Base-by-base conservation (phyloP, 1,139 yeast genomes). In the Zygosaccharomyces sapae region DNA sequence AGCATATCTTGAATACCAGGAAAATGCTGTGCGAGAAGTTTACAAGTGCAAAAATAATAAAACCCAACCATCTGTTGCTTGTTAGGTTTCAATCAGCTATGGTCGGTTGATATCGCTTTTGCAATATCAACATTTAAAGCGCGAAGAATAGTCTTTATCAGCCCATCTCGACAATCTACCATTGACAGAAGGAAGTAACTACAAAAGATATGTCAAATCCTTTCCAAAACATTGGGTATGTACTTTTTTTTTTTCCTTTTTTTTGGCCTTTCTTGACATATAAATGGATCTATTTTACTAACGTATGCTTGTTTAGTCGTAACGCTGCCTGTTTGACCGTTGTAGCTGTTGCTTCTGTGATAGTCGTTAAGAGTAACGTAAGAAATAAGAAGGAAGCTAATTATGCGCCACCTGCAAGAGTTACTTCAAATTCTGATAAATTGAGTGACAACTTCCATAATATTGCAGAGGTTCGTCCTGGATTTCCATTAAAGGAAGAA, bases 391-490 rank as follows among this genome's bases (percentile, higher is more conserved):
- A 59, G 42, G 63, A 58, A 27, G 58, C 61, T 3, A 52, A 58
- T 40, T 64, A 59, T 46, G 50, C 51, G 34, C 63, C 67, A 13
- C 44, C 52, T 10, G 61, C 57, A 0, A 43, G 43, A 42, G 50
- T 49, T 6, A 42, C 39, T 13, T 22, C 44, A 5, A 47, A 33
- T 16, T 45, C 45, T 4, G 49, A 41, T 20, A 30, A 35, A 12
- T 38, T 38, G 16, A 46, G 37, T 19, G 56, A 53, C 16, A 59
- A 63, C 46, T 63, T 62, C 49, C 53, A 50, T 13, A 63, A 67
- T 46, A 55, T 68, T 29, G 70, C 75, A 5, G 63, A 65, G 40
- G 68, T 71, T 3, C 68, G 63, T 47, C 76, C 76, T 3, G 76
- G 76, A 3, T 72, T 72, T 52, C 76, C 76, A 1, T 44, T 65